These are phyloP conservation scores for Olyra latifolia DNA, from an alignment of 176 grass and related monocot genomes.

Conservation along the genomic window DNA sequence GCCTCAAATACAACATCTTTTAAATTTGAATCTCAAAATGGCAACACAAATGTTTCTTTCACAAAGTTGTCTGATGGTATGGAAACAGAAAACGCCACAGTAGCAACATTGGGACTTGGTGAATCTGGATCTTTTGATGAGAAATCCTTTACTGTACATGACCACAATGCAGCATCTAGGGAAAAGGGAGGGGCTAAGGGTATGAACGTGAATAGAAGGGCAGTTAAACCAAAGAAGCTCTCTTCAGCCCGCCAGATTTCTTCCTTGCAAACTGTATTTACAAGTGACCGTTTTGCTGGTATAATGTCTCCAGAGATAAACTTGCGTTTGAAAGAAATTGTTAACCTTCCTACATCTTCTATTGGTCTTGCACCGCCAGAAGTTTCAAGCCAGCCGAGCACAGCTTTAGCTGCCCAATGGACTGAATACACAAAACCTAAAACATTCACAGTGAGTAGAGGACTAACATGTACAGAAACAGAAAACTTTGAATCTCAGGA, in stretches of 20 bases:
- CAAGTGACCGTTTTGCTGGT: neutral
- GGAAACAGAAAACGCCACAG: neutral
- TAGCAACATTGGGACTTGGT: neutral
- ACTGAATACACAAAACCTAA: constrained; percentile 42
- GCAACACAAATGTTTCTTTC: neutral
- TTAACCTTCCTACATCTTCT: constrained; percentile 27
- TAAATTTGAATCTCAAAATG: constrained; percentile 19
- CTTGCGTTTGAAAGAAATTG: constrained; percentile 28
- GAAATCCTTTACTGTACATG: constrained; percentile 25
- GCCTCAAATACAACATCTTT: neutral
- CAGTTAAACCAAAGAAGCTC: constrained; percentile 39
- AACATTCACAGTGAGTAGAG: neutral
- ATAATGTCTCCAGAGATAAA: constrained; percentile 16
- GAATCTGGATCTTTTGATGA: constrained; percentile 32
- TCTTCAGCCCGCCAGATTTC: constrained; percentile 22
- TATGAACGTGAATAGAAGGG: constrained; percentile 41
- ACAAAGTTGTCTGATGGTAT: constrained; percentile 16
- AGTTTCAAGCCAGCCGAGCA: constrained; percentile 23
- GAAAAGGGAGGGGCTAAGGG: constrained; percentile 46
- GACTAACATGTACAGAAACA: neutral
- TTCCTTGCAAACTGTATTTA: constrained; percentile 11
- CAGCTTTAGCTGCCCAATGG: constrained; percentile 29
- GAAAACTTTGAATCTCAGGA: constrained; percentile 41
- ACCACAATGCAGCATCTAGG: constrained; percentile 25
- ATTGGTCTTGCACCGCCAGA: constrained; percentile 21